A percentile compares a stretch with the other conserved stretches of the same genome.
Conservation (phyloP, 257 asterid species). For the Jacaranda mimosifolia region DNA sequence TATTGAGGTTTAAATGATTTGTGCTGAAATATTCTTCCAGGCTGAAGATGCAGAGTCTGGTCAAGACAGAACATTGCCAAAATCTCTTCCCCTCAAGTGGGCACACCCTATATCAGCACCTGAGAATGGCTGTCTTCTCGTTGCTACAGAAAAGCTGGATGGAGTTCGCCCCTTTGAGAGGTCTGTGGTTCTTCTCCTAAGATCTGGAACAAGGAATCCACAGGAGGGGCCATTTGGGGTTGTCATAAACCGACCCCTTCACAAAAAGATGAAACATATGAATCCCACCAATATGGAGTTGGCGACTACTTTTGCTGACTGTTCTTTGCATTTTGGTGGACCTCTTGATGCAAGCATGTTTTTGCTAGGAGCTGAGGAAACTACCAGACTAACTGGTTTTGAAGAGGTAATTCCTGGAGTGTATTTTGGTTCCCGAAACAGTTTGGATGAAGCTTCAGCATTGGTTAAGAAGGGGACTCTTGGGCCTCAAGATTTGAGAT, state of each 20-base stretch:
- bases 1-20: neutral
- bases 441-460: constrained; percentile 75
- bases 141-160: constrained; percentile 93
- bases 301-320: constrained; percentile 84
- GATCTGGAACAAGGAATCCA: constrained; percentile 86
- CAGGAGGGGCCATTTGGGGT: constrained; percentile 94
- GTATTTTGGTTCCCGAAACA: constrained; percentile 84
- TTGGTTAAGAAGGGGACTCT: constrained; percentile 75
- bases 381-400: constrained; percentile 55
- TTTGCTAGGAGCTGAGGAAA: constrained; percentile 65
- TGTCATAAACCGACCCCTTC: constrained; percentile 81
- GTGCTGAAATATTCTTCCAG: constrained; percentile 50
- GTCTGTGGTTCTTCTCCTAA: constrained; percentile 85
- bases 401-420: constrained; percentile 83
- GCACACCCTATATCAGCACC: constrained; percentile 98
- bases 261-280: constrained; percentile 85
- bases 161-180: constrained; percentile 89
- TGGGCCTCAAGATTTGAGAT: constrained; percentile 78
- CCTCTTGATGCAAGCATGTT: constrained; percentile 97
- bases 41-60: constrained; percentile 58
- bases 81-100: constrained; percentile 83
- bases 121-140: constrained; percentile 90
- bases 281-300: constrained; percentile 73
- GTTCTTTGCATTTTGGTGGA: constrained; percentile 89
- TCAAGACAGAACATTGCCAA: constrained; percentile 51